Percentiles rank a stretch among this genome's conserved stretches.
phyloP scores from a whole-genome alignment of 2,329 filamentous ascomycete genomes.

The Fusarium sp. region DNA sequence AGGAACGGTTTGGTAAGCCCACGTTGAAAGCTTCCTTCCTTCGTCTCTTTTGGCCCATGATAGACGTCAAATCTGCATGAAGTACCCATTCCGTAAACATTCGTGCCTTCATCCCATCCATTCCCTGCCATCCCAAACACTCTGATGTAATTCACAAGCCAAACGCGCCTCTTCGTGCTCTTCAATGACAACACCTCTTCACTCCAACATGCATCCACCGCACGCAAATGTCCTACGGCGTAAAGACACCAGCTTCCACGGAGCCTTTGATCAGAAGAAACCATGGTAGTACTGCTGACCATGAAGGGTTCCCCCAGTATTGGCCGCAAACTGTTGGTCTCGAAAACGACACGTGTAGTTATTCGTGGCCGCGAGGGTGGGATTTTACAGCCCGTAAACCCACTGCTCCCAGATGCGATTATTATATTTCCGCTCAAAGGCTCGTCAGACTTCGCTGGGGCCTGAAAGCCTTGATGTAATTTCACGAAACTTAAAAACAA shows the following conservation, averaged over 20 bases:
- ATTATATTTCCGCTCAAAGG: constrained; percentile 30
- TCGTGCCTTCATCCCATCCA: constrained; percentile 40
- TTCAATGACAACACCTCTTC: constrained; percentile 18
- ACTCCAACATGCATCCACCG: constrained; percentile 21
- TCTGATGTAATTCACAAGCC: constrained; percentile 30
- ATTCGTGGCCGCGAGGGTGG: constrained; percentile 1
- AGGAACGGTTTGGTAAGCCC: constrained; percentile 8
- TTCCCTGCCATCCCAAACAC: constrained; percentile 35
- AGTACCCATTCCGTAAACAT: constrained; percentile 40
- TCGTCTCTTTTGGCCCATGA: constrained; percentile 42
- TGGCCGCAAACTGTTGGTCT: neutral
- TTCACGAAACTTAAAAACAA: constrained; percentile 27
- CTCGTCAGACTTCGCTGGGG: constrained; percentile 13
- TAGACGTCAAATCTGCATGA: constrained; percentile 42
- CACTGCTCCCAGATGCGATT: constrained; percentile 14
- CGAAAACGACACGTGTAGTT: neutral
- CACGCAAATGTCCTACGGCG: constrained; percentile 22
- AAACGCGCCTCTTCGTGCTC: constrained; percentile 16
- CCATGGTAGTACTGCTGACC: constrained; percentile 8
- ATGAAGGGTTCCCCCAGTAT: constrained; percentile 1
- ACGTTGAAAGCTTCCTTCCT: constrained; percentile 38
- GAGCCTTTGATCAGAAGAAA: constrained; percentile 23
- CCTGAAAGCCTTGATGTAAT: constrained; percentile 31
- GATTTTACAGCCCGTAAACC: neutral
- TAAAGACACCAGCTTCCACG: constrained; percentile 20